Evolutionary conservation across 257 asterid species (phyloP).

Genomic region (Fraxinus excelsior): DNA sequence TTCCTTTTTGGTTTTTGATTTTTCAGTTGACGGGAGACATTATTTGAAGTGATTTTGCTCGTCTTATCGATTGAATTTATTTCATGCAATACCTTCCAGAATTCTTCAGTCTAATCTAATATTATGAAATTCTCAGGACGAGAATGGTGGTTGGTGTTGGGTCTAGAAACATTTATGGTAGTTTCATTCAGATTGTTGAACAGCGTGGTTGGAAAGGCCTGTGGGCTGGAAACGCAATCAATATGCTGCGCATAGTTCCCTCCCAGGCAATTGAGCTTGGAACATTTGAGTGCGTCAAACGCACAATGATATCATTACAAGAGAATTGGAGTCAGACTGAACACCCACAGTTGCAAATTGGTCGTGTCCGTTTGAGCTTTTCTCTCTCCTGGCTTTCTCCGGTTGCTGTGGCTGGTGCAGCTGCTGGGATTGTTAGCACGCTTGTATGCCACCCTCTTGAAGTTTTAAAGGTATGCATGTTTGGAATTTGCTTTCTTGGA

Average conservation of each 20-base stretch:
- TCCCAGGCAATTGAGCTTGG: constrained; percentile 96
- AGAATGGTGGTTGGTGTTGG: constrained; percentile 98
- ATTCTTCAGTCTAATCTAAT: constrained; percentile 19
- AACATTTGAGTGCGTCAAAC: constrained; percentile 85
- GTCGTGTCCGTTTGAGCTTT: constrained; percentile 48
- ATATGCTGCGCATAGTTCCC: constrained; percentile 90
- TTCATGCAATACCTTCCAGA: background rate
- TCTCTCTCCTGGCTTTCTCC: constrained; percentile 86
- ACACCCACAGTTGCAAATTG: constrained; percentile 54
- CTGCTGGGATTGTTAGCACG: constrained; percentile 91
- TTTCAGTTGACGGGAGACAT: background rate
- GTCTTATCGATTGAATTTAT: background rate
- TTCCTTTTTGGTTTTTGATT: background rate
- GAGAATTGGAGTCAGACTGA: constrained; percentile 60
- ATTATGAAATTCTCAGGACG: constrained; percentile 64
- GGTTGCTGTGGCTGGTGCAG: constrained; percentile 91
- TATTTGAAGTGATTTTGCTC: background rate
- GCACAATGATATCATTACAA: constrained; percentile 72
- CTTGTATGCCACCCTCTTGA: constrained; percentile 97
- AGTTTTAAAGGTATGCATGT: constrained; percentile 72
- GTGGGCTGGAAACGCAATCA: constrained; percentile 94
- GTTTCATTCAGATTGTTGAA: constrained; percentile 76
- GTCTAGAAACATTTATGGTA: constrained; percentile 68
- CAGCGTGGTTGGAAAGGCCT: constrained; percentile 94
- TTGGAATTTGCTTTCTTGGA: background rate